Evolutionary conservation across 768 basidiomycete species (phyloP), one percentile per base, ranked within the genome.

Genomic region (Tulasnella sp.): DNA sequence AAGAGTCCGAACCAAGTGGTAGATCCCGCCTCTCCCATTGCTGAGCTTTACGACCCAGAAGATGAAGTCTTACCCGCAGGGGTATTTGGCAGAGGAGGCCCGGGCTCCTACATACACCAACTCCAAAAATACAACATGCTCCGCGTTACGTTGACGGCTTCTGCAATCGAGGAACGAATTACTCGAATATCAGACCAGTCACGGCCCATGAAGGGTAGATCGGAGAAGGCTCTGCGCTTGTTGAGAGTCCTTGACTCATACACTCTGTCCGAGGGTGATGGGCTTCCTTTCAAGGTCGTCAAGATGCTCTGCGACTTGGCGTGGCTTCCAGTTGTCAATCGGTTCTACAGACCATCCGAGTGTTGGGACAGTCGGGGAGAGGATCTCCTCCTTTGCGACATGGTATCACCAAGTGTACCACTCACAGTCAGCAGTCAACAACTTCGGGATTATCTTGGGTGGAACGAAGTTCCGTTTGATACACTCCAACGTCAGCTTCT

Each of bases 371-470:
- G 51, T 57, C 75, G 55, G 23, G 23, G 5, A 11, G 13, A 26
- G 10, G 75, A 76, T 35, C 3, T 37, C 29, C 23, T 57, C 3
- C 44, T 76, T 20, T 76, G 61, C 51, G 75, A 76, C 37, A 55
- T 37, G 13, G 51, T 57, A 0, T 35, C n/a, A 6, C 75, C 75
- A 5, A 1, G 44, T 3, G 29, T 76, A 3, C 29, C 44, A 1
- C 39, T 51, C 37, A 55, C 55, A 32, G 75, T 76, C 44, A 7
- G 0, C 23, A 51, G n/a, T 32, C 6, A 26, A 20, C 3, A 32
- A 29, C 51, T 76, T 16, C 75, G 75, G 32, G 55, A 76, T 4
- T 32, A 16, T 10, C 51, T 76, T 40, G 75, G 75, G 23, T 76
- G 75, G 75, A 6, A 6, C 5, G 26, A 15, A 7, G 48, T 76